A percentile compares a stretch with the other conserved stretches of the same genome.
phyloP scores from a whole-genome alignment of 202 grass and related monocot species.

The Schoenoplectus tabernaemontani region DNA sequence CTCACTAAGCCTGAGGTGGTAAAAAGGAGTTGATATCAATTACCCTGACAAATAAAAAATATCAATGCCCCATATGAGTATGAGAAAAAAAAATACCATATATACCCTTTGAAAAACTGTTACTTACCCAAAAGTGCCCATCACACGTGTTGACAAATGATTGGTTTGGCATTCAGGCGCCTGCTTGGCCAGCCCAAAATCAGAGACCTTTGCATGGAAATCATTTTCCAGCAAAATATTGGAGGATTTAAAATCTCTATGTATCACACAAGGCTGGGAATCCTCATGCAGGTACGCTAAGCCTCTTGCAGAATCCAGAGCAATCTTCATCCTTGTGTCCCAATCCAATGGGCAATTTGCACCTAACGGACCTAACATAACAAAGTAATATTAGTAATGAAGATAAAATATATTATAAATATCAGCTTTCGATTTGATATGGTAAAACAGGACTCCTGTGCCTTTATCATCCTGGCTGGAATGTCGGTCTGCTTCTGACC shows the following conservation, averaged over 20 bases:
- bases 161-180: slow-evolving; percentile 81
- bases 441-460: not conserved
- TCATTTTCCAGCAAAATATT: slow-evolving; percentile 98
- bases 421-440: not conserved
- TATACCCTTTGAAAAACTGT: not conserved
- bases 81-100: not conserved
- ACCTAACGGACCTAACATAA: slow-evolving; percentile 55
- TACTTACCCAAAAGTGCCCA: slow-evolving; percentile 97
- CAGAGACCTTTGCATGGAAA: slow-evolving; percentile 96
- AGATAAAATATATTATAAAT: slow-evolving; percentile 5
- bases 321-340: slow-evolving; percentile 94
- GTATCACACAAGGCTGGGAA: slow-evolving; percentile 94
- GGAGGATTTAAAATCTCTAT: slow-evolving; percentile 98
- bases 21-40: slow-evolving; percentile 6
- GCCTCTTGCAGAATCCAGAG: slow-evolving; percentile 95
- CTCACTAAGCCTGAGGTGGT: not conserved
- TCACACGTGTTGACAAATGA: slow-evolving; percentile 97
- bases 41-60: slow-evolving; percentile 13
- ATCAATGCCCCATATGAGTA: not conserved
- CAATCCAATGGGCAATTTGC: slow-evolving; percentile 85
- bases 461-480: not conserved
- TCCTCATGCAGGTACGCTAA: slow-evolving; percentile 96
- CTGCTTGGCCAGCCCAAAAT: slow-evolving; percentile 98
- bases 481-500: not conserved
- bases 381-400: not conserved